These are phyloP conservation scores for Hypoxylon sp. DNA, from an alignment of 2,329 filamentous ascomycete species.

Conservation along the genomic window DNA sequence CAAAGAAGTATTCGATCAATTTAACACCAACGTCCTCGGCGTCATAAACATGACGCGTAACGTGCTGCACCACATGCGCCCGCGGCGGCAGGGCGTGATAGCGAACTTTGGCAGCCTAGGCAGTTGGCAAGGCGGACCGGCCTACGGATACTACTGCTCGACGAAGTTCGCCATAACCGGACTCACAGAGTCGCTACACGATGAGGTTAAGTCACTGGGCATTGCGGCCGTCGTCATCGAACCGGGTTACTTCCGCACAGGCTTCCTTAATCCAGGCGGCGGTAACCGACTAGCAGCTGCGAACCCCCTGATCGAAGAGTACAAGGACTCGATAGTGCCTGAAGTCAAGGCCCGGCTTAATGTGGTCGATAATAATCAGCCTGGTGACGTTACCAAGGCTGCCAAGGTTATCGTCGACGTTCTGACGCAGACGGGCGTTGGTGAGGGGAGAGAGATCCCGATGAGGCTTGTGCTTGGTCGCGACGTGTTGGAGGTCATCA, in stretches of 20 bases:
- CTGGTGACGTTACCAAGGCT: conserved; percentile 70
- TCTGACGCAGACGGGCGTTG: conserved; percentile 65
- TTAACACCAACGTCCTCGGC: conserved; percentile 61
- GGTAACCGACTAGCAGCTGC: conserved; percentile 48
- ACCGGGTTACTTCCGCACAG: conserved; percentile 69
- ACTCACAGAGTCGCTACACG: conserved; percentile 55
- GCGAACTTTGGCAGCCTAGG: conserved; percentile 61
- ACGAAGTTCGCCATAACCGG: conserved; percentile 61
- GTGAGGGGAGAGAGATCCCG: conserved; percentile 65
- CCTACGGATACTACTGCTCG: conserved; percentile 57
- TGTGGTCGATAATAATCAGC: conserved; percentile 63
- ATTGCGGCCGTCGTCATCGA: conserved; percentile 62
- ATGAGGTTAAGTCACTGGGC: conserved; percentile 56
- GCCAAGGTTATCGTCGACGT: conserved; percentile 68
- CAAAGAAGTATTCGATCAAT: conserved; percentile 51
- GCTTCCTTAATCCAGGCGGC: conserved; percentile 60
- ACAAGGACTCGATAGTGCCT: conserved; percentile 51
- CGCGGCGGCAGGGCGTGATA: conserved; percentile 53
- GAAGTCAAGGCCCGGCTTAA: conserved; percentile 53
- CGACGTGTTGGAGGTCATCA: conserved; percentile 63
- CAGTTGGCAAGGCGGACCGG: conserved; percentile 54
- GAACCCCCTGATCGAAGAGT: conserved; percentile 54
- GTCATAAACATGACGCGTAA: conserved; percentile 58
- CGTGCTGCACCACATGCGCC: conserved; percentile 58
- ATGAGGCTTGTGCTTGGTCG: conserved; percentile 68